These are phyloP conservation scores for Trichoderma sp. DNA, from an alignment of 2,329 filamentous ascomycete species.

Conservation along the genomic window DNA sequence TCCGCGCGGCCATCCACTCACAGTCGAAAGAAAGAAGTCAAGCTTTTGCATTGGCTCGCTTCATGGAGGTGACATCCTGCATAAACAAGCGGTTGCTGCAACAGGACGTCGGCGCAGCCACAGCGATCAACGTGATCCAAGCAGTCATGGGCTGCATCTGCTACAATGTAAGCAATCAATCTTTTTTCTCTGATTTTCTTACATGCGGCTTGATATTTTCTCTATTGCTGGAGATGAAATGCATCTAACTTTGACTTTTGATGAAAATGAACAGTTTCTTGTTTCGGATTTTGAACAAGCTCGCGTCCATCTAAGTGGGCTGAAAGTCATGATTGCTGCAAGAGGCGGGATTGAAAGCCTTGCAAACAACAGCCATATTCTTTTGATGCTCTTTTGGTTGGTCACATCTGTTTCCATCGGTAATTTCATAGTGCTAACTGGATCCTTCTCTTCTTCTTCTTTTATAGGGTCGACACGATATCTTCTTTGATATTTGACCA, in stretches of 20 bases:
- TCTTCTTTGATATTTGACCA: conserved; percentile 13
- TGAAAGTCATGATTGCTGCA: conserved; percentile 14
- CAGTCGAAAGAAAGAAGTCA: conserved; percentile 10
- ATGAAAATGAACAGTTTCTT: conserved; percentile 3
- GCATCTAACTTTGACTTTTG: background rate
- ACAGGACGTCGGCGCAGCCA: background rate
- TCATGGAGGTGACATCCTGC: conserved; percentile 4
- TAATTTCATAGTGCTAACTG: background rate
- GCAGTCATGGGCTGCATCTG: conserved; percentile 23
- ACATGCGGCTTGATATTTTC: background rate
- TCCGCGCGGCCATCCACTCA: conserved; percentile 15
- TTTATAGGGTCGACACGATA: conserved; percentile 17
- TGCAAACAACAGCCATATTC: background rate
- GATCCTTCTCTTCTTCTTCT: background rate
- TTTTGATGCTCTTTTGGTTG: conserved; percentile 22
- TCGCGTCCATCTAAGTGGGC: conserved; percentile 10
- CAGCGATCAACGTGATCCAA: conserved; percentile 5
- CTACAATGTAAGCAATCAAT: conserved; percentile 5
- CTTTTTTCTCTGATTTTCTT: background rate
- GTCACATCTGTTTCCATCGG: background rate
- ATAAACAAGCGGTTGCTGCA: conserved; percentile 2
- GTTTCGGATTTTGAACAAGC: conserved; percentile 13
- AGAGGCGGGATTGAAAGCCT: conserved; percentile 24
- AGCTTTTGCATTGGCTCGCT: conserved; percentile 17
- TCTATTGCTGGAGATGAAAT: background rate